Evolutionary conservation across 768 basidiomycete species (phyloP), one percentile per base, ranked within the genome.

Genomic region (Brasilioporus rufonigricans): DNA sequence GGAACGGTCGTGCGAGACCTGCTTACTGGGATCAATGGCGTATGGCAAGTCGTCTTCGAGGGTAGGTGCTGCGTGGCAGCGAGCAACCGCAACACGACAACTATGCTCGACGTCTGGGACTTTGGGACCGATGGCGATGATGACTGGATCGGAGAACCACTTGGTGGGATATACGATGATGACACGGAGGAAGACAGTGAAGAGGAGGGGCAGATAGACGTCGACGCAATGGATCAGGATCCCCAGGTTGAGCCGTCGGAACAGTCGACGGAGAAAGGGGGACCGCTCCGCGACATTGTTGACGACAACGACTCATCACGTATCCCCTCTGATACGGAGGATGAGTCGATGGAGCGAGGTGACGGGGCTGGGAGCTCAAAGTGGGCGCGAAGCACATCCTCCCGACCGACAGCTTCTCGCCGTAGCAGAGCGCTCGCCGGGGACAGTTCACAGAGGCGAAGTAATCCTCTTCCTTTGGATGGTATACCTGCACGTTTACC

Each of bases 1-100:
- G 97, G 96, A 21, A 80, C 81, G 1, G 86, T 91, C 36, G 86
- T 93, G 13, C 80, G 93, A 32, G 97, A 98, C 67, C 76, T 99
- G 58, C 75, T 98, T 59, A 91, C 89, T 1, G 90, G 92, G 11
- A 91, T 98, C 59, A 89, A 86, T 18, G 94, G 93, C 13, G 97
- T 99, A 23, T 99, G 96, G 96, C 96, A 98, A 72, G 93, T 98
- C 41, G 86, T 93, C 29, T 97, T 96, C 69, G 91, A 95, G 70
- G 92, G 93, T 0, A 77, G 93, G 55, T 93, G 93, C 82, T 92
- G 93, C 65, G 92, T 99, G 43, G 93, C 94, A 9, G 97, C 97
- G 29, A 92, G 90, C 66, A 92, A 93, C 61, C 79, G 87, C 53
- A 82, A 82, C 57, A 83, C 89, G 61, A 71, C 81, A 6, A 93